Evolutionary conservation across 164 flowering plant genomes (phyloP), one percentile per base, ranked within the genome.

Genomic region (Kalanchoe fedtschenkoi): DNA sequence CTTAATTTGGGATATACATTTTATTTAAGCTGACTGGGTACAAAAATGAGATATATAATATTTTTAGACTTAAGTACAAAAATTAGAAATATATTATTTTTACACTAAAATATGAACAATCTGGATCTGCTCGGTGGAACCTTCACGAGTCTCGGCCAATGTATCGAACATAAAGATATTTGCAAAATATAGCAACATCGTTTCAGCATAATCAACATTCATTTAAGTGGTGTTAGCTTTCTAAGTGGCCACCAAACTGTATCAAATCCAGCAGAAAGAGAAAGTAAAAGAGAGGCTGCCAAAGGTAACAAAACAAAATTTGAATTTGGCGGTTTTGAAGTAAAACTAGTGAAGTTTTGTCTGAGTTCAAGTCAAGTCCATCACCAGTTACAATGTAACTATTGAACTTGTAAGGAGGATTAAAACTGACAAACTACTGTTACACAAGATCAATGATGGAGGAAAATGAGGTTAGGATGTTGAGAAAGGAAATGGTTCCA

Each of bases 401-500:
- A 44, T 44, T n/a, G 22, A 44, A 44, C 30, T 28, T 47, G n/a
- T n/a, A n/a, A n/a, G n/a, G n/a, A n/a, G n/a, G n/a, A n/a, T n/a
- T n/a, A n/a, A 26, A 26, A 26, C 32, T 51, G 32, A 11, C n/a
- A n/a, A n/a, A 28, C 9, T 51, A 30, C 10, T 51, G 17, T 3
- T 51, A 32, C 32, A 51, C 17, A 51, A 26, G 56, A 6, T 76
- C 87, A 91, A 69, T 82, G 60, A 77, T 87, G 19, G 93, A 89
- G 69, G 89, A 89, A 61, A 91, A 89, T 69, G 93, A 87, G 77
- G 60, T 86, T 56, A 71, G 74, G 51, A 67, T 72, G 79, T 64
- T 89, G 74, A 78, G 96, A 62, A 87, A 83, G 72, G 89, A 89
- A 62, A 81, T 89, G 93, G 65, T 89, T 42, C 93, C 96, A 22